Conservation (phyloP, 176 grass and related monocot species). For the Eleusine coracana region DNA sequence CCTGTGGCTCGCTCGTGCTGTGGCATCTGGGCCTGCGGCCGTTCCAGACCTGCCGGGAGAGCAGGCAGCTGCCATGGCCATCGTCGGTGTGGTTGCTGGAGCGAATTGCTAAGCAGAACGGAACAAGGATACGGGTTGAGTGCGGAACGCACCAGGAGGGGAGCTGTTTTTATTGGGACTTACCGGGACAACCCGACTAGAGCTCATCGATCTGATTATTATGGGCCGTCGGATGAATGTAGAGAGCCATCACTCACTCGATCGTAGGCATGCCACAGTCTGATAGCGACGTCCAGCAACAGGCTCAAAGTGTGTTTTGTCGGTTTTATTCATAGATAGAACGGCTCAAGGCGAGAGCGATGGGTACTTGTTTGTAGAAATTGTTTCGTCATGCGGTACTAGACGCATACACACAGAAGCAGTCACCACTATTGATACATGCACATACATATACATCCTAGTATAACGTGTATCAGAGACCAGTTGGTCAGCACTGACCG, state of each 20-base stretch:
- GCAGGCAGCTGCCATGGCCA: not conserved
- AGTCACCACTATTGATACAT: too few relatives aligned
- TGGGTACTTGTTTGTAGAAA: too few relatives aligned
- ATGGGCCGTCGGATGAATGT: not conserved
- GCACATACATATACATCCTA: too few relatives aligned
- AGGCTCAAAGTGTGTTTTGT: too few relatives aligned
- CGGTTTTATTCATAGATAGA: too few relatives aligned
- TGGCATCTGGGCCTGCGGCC: not conserved
- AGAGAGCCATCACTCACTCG: not conserved
- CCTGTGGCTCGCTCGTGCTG: not conserved
- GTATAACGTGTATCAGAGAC: too few relatives aligned
- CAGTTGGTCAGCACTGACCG: too few relatives aligned
- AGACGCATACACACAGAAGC: too few relatives aligned
- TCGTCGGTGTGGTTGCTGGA: not conserved
- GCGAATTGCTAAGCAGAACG: too few relatives aligned
- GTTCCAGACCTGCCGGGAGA: not conserved
- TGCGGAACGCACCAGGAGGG: not conserved
- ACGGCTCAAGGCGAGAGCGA: too few relatives aligned
- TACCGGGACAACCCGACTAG: not conserved
- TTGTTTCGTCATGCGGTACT: too few relatives aligned
- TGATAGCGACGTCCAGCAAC: not conserved
- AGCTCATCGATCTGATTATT: not conserved
- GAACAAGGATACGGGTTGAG: too few relatives aligned
- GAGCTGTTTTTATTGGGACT: not conserved
- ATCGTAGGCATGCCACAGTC: not conserved